Conservation (phyloP, 2,329 filamentous ascomycete genomes). For the Camillea tinctor region DNA sequence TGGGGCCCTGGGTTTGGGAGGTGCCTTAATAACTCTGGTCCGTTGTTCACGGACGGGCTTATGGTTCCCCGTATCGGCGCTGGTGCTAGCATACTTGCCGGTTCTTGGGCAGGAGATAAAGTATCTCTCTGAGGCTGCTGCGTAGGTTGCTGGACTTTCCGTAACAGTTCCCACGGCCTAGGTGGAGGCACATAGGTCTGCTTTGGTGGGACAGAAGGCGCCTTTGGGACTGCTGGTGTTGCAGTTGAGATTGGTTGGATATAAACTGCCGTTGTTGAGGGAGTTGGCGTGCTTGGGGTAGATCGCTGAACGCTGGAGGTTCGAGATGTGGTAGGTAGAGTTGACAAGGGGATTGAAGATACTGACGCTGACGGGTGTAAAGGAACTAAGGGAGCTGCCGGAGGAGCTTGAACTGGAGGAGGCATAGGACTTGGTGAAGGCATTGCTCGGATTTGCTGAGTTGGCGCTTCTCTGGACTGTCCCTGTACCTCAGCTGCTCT, state of each 20-base stretch:
- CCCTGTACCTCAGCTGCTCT: slow-evolving; percentile 16
- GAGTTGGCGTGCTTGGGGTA: slow-evolving; percentile 2
- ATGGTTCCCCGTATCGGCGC: slow-evolving; percentile 3
- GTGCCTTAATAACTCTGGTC: slow-evolving; percentile 16
- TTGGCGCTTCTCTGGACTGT: background rate
- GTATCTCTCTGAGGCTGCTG: slow-evolving; percentile 4
- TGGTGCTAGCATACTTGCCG: slow-evolving; percentile 1
- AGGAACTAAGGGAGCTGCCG: slow-evolving; percentile 1
- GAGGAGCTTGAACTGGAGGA: background rate
- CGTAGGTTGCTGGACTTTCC: slow-evolving; percentile 20
- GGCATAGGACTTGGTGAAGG: slow-evolving; percentile 1
- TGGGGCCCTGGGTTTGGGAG: slow-evolving; percentile 22
- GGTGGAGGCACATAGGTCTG: slow-evolving; percentile 32
- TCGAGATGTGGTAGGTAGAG: slow-evolving; percentile 6
- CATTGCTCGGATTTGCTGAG: background rate
- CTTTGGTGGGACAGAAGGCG: slow-evolving; percentile 12
- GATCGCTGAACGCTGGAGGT: slow-evolving; percentile 14
- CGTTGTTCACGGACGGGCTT: slow-evolving; percentile 6
- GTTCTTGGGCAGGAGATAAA: background rate
- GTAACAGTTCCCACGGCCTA: slow-evolving; percentile 32
- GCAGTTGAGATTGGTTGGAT: slow-evolving; percentile 2
- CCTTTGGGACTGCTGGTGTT: slow-evolving; percentile 8
- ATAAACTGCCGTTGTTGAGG: background rate
- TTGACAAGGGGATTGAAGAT: background rate
- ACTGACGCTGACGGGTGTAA: background rate